Base-by-base conservation (phyloP, 164 flowering plant species). In the Kalanchoe fedtschenkoi region DNA sequence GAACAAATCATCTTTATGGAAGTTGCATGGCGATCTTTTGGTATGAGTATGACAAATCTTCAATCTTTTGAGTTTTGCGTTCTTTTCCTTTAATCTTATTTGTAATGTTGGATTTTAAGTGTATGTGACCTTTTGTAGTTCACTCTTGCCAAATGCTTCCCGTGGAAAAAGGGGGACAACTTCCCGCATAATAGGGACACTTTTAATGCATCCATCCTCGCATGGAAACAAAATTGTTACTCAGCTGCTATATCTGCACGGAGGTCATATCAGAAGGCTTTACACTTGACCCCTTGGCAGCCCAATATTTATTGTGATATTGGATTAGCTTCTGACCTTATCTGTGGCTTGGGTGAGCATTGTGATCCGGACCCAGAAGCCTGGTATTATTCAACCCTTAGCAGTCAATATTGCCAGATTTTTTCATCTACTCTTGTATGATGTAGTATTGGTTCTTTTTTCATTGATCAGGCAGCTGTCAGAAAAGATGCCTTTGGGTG, bases 201-300 rank as follows among this genome's bases (percentile, higher is more conserved):
- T 63, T 89, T 87, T 58, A 65, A 26, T 56, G 37, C 65, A 35
- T 91, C 99, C 35, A 66, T 91, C 30, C 26, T 46, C 61, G 66
- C 78, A 19, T 95, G 96, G 97, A 86, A 75, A 71, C 72, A 39
- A 39, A 77, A 73, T 55, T 74, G 95, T 65, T 61, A 7, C 58
- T 62, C 61, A 57, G 84, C 95, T 74, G 85, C 89, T 35, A 53
- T 70, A 17, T 70, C 76, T 69, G 93, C 96, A 53, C 70, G 66
- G 69, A 71, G 67, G 43, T 83, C 96, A 66, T 95, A 87, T 69
- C 97, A 89, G 75, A 78, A 81, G 69, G 91, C 99, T 64, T 68
- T 95, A 77, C 95, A 83, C 77, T 78, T 95, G 80, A 73, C 91
- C 22, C 99, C 97, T 38, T 91, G 97, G 95, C 80, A 81, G 70